phyloP scores from a whole-genome alignment of 257 asterid species.

The Echium plantagineum region DNA sequence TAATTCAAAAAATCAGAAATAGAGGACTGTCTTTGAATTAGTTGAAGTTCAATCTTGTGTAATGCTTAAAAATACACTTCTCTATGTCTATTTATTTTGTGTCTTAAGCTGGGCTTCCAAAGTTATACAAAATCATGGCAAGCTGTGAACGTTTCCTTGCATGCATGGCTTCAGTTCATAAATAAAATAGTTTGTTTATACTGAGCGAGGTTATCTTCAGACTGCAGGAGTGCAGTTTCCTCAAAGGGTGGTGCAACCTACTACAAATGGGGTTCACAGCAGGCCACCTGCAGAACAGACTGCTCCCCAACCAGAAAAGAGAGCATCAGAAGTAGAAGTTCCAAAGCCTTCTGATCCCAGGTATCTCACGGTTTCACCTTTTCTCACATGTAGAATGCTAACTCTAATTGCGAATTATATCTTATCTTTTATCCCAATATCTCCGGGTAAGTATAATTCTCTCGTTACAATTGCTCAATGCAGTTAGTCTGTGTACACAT shows the following conservation, averaged over 20 bases:
- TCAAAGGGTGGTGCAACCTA: slow-evolving; percentile 44
- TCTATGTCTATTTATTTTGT: background rate
- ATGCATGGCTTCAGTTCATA: background rate
- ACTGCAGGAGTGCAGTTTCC: slow-evolving; percentile 90
- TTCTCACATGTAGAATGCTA: background rate
- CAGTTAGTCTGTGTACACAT: background rate
- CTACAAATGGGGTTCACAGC: slow-evolving; percentile 24
- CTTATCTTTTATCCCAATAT: too few relatives aligned
- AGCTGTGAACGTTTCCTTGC: background rate
- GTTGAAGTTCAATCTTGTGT: background rate
- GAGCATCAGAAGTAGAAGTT: slow-evolving; percentile 31
- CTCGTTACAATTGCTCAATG: too few relatives aligned
- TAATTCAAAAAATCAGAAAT: too few relatives aligned
- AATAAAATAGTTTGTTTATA: background rate
- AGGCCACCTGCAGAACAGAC: slow-evolving; percentile 28
- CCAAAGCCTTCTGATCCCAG: slow-evolving; percentile 50
- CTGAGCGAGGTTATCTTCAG: slow-evolving; percentile 27
- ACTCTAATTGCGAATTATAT: too few relatives aligned
- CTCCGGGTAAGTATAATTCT: background rate
- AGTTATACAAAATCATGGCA: background rate
- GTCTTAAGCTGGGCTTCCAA: background rate
- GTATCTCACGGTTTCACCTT: slow-evolving; percentile 20
- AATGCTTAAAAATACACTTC: background rate
- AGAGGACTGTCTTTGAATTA: background rate
- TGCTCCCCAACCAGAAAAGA: slow-evolving; percentile 34